Percentiles rank a stretch among this genome's conserved stretches.
Evolutionary conservation across 139 green algal species (phyloP).

Genomic region (Eudorina sp.): DNA sequence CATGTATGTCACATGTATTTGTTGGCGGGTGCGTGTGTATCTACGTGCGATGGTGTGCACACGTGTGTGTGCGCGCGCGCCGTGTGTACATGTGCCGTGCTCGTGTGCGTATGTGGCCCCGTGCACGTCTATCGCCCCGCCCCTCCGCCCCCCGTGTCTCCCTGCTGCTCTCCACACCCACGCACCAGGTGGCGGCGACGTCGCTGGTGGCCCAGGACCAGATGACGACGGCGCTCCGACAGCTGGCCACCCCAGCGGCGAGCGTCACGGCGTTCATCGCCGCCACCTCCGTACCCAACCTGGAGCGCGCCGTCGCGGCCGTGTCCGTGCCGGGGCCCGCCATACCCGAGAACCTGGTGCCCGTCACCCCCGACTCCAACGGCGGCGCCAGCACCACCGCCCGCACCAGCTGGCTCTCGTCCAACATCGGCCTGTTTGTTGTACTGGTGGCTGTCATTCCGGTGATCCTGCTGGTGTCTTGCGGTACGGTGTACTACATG

Average conservation of each 20-base stretch:
- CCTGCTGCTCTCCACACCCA: too few relatives aligned
- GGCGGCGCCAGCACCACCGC: too few relatives aligned
- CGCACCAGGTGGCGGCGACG: constrained; percentile 22
- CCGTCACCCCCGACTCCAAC: background rate
- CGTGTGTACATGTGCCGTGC: too few relatives aligned
- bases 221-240: constrained; percentile 8
- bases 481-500: constrained; percentile 22
- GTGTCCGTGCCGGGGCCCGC: background rate
- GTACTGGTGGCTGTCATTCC: constrained; percentile 3
- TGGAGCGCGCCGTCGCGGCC: background rate
- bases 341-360: background rate
- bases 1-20: too few relatives aligned
- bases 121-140: too few relatives aligned
- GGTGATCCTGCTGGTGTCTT: background rate
- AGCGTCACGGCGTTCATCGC: constrained; percentile 29
- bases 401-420: background rate
- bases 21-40: too few relatives aligned
- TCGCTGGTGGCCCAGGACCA: constrained; percentile 15
- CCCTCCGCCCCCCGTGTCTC: too few relatives aligned
- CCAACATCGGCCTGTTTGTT: constrained; percentile 10
- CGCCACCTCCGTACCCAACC: background rate
- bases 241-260: background rate
- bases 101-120: too few relatives aligned
- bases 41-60: too few relatives aligned
- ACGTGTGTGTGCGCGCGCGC: too few relatives aligned